Percentiles rank a stretch among this genome's conserved stretches.
phyloP scores from a whole-genome alignment of 192 early-diverging fungal species.

The Pecoramyces ruminantium region DNA sequence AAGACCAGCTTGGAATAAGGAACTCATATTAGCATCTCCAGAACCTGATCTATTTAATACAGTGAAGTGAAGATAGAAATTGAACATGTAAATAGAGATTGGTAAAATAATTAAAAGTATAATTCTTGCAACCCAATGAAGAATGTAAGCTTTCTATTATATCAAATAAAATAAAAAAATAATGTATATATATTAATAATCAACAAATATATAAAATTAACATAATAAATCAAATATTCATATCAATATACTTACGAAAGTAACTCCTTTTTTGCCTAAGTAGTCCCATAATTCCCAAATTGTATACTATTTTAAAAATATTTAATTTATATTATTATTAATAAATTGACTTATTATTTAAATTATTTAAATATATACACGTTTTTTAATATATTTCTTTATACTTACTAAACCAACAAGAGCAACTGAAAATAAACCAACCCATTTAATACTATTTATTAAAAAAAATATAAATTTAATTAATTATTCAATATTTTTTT shows the following conservation, averaged over 20 bases:
- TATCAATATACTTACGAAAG: not conserved
- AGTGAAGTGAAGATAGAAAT: constrained; percentile 76
- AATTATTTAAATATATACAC: too few relatives aligned
- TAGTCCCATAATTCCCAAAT: not conserved
- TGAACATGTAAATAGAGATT: constrained; percentile 62
- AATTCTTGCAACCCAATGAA: constrained; percentile 72
- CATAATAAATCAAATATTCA: too few relatives aligned
- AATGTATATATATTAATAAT: too few relatives aligned
- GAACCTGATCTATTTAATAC: constrained; percentile 63
- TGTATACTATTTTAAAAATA: too few relatives aligned
- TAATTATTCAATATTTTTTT: too few relatives aligned
- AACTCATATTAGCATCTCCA: constrained; percentile 86
- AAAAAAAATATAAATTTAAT: too few relatives aligned
- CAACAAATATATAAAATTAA: too few relatives aligned
- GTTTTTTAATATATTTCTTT: not conserved
- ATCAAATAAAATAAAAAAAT: too few relatives aligned
- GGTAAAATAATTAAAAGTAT: constrained; percentile 68
- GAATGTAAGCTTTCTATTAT: constrained; percentile 29
- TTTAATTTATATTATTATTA: too few relatives aligned
- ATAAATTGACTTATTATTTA: too few relatives aligned
- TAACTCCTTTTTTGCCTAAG: not conserved
- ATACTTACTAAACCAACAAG: not conserved
- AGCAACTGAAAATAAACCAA: not conserved
- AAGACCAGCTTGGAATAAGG: constrained; percentile 88
- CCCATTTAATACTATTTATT: not conserved